Conservation (phyloP, 2,329 filamentous ascomycete species). For the Colletotrichum sp. region DNA sequence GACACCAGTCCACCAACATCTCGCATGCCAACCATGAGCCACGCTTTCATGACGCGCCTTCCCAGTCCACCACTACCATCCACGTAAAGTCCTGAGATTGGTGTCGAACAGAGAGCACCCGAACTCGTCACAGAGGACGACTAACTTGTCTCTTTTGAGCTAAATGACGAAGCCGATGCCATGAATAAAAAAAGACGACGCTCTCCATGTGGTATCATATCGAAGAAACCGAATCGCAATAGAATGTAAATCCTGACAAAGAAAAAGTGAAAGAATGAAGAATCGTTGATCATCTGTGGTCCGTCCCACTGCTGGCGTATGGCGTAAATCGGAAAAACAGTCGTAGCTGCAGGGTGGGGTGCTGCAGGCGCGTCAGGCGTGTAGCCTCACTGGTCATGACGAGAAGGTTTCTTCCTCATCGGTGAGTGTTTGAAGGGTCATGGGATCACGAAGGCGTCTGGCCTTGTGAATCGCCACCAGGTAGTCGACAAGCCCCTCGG, state of each 20-base stretch:
- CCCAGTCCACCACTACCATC: not conserved
- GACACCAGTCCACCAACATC: not conserved
- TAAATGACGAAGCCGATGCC: conserved; percentile 10
- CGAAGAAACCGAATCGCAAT: conserved; percentile 15
- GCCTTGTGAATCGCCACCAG: conserved; percentile 54
- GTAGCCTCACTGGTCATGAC: not conserved
- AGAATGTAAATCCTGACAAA: conserved; percentile 14
- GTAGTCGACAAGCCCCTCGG: conserved; percentile 57
- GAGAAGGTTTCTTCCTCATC: conserved; percentile 11
- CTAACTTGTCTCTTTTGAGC: not conserved
- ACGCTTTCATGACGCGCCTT: not conserved
- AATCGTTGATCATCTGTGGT: conserved; percentile 12
- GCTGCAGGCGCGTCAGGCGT: not conserved
- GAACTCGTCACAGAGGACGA: not conserved
- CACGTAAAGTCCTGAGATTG: not conserved
- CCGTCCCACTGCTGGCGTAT: not conserved
- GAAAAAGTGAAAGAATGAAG: not conserved
- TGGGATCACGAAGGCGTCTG: conserved; percentile 33
- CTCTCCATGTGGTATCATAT: conserved; percentile 23
- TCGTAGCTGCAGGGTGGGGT: not conserved
- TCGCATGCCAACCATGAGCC: not conserved
- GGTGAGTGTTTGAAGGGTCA: not conserved
- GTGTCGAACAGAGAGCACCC: not conserved
- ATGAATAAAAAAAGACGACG: conserved; percentile 5
- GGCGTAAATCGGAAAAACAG: conserved; percentile 1